Base-by-base conservation (phyloP, 2,329 filamentous ascomycete species). In the Cucurbitaria berberidis region DNA sequence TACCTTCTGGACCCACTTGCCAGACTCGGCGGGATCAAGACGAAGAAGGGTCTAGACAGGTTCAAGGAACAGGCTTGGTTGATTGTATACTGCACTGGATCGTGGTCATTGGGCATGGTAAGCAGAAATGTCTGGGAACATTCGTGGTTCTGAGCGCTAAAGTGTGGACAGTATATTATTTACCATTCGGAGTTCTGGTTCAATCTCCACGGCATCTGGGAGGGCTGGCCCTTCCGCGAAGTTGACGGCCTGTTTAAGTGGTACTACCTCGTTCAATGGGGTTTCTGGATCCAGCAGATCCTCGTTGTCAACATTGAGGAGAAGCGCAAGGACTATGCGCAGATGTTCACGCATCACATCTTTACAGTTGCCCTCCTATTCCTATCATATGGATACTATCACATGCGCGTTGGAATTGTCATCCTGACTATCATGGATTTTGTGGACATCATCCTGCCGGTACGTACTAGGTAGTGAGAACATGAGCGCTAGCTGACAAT, bases 61-160 rank as follows among this genome's bases (percentile, higher is more conserved):
- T 96, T 98, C 77, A 91, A 91, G 57, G 95, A 99, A 78, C 95
- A 99, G 78, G 91, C 88, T 41, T 98, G 93, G 91, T 81, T 96
- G 70, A 78, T 96, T 51, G 76, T 95, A 39, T 98, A 97, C 78
- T 93, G 93, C 75, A 79, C 79, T 40, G 79, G 88, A 49, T 93
- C 93, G 72, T 98, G 91, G 89, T 82, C 86, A 11, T 79, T 93
- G 56, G 95, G 95, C 63, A 83, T 96, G 81, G 90, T 96, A 81
- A 32, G 65, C 71, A 30, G 57, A 67, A 48, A 50, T 60, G 24
- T 10, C n/a, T 22, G 1, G 11, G 32, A 5, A 30, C 11, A 24
- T 2, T 15, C 21, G 22, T 27, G 15, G 22, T 22, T 11, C 9
- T 24, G 5, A 32, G 29, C 39, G 58, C 64, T 67, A 63, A 69